Conservation (phyloP, 768 basidiomycete species). For the Auricularia sp. region DNA sequence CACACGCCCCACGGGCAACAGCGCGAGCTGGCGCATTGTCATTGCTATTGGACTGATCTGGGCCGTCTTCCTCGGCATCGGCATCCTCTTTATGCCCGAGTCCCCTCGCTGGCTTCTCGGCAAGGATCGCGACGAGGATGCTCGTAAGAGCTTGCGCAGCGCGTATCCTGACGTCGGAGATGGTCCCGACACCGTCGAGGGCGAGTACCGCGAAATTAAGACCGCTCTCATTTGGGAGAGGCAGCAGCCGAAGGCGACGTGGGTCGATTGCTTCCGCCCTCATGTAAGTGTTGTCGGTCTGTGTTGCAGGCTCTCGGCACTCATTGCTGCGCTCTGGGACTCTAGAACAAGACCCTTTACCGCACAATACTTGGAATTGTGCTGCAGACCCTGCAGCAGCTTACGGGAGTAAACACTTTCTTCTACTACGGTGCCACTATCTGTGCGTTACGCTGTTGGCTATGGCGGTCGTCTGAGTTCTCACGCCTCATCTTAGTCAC, state of each 20-base stretch:
- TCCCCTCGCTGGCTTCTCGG: constrained; percentile 54
- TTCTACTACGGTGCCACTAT: constrained; percentile 5
- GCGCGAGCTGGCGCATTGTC: constrained; percentile 51
- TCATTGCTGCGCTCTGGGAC: constrained; percentile 5
- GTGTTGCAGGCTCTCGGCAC: neutral
- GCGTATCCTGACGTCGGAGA: constrained; percentile 32
- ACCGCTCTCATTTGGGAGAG: neutral
- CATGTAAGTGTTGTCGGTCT: neutral
- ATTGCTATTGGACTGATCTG: constrained; percentile 54
- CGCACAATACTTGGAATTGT: constrained; percentile 54
- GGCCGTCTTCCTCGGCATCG: constrained; percentile 49
- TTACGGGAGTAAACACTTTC: constrained; percentile 62
- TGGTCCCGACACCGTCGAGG: constrained; percentile 30
- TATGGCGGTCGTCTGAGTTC: constrained; percentile 6
- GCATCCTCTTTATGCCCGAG: constrained; percentile 64
- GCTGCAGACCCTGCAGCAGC: constrained; percentile 61
- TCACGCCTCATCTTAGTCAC: constrained; percentile 32
- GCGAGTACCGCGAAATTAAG: constrained; percentile 25
- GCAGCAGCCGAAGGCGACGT: constrained; percentile 28
- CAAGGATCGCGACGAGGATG: constrained; percentile 37
- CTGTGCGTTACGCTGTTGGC: neutral
- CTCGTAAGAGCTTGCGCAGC: constrained; percentile 37
- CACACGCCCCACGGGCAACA: constrained; percentile 37
- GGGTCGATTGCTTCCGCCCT: constrained; percentile 55
- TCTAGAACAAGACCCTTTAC: constrained; percentile 47